Evolutionary conservation across 495 filamentous ascomycete genomes (phyloP), one percentile per base, ranked within the genome.

Genomic region (Penicillium flavigenum): DNA sequence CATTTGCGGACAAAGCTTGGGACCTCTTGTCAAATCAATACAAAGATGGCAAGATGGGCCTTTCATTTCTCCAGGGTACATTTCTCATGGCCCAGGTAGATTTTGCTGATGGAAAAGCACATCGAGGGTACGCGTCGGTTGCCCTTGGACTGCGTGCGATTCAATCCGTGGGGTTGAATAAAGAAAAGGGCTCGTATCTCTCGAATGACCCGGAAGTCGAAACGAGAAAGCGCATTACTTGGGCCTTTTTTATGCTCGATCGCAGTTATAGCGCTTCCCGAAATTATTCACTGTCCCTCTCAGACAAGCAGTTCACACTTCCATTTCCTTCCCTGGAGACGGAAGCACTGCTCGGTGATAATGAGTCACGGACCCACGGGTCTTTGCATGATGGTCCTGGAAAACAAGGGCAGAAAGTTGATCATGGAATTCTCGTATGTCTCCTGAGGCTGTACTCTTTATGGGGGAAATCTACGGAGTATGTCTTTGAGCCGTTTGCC

Each of bases 221-320:
- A 22, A 49, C 58, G 11, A 54, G 59, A n/a, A 59, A 54, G 51
- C 59, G 68, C 29, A 64, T 68, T 10, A 65, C 63, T 1, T 71
- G 68, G 68, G 65, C 65, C 3, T 71, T 59, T 43, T 71, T 71
- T 50, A 68, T 71, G 61, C 63, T 71, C 12, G 68, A 71, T 47
- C 65, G 68, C 43, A 64, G 57, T 5, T 71, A 71, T 31, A 68
- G 66, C 34, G 65, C 65, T 5, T 68, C 68, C 4, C 57, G 63
- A 32, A 64, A 62, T 36, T 68, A 68, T 19, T 71, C 68, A 4
- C 19, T 66, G 0, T 68, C 65, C 29, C 63, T 71, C 2, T 55
- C 68, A 1, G 68, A 68, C 22, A 71, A 66, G 16, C 63, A 66
- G 36, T 71, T 68, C 27, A 68, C 59, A 0, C 50, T 71, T 5